Percentiles rank a stretch among this genome's conserved stretches.
These are phyloP conservation scores for Termitomyces sp. DNA, from an alignment of 768 basidiomycete genomes.

Conservation along the genomic window DNA sequence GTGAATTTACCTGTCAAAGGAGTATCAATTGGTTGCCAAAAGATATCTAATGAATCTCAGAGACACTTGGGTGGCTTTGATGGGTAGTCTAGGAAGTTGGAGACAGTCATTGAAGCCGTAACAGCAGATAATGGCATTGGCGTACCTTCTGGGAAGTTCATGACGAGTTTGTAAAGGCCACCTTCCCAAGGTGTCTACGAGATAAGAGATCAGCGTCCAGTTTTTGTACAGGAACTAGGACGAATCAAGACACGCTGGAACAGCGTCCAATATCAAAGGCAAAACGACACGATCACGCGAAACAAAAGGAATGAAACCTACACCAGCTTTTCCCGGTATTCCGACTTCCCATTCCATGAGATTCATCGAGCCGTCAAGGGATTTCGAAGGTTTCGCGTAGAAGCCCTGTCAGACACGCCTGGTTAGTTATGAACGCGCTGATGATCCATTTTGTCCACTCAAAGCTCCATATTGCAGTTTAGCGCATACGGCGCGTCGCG, in stretches of 20 bases:
- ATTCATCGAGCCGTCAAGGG: constrained; percentile 90
- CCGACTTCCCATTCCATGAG: constrained; percentile 99
- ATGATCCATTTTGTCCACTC: constrained; percentile 1
- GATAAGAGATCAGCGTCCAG: constrained; percentile 8
- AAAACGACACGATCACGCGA: neutral
- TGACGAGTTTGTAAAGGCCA: constrained; percentile 88
- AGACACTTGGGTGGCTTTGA: constrained; percentile 91
- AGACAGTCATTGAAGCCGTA: neutral
- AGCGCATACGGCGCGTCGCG: constrained; percentile 6
- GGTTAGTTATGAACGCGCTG: constrained; percentile 4
- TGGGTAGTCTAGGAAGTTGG: constrained; percentile 65
- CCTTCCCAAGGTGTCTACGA: constrained; percentile 93
- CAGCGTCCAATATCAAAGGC: constrained; percentile 1
- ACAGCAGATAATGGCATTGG: neutral
- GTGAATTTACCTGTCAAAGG: constrained; percentile 80
- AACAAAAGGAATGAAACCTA: constrained; percentile 36
- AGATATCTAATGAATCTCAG: constrained; percentile 17
- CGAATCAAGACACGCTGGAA: constrained; percentile 8
- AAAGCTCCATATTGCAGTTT: neutral
- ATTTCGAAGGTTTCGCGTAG: constrained; percentile 90
- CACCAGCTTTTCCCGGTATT: constrained; percentile 88
- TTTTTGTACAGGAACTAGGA: constrained; percentile 5
- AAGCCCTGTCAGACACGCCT: constrained; percentile 64
- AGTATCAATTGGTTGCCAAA: neutral
- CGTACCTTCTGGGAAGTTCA: constrained; percentile 97